Percentiles rank a stretch among this genome's conserved stretches.
phyloP scores from a whole-genome alignment of 1,284 basidiomycete genomes.

The Microbotryum violaceum region DNA sequence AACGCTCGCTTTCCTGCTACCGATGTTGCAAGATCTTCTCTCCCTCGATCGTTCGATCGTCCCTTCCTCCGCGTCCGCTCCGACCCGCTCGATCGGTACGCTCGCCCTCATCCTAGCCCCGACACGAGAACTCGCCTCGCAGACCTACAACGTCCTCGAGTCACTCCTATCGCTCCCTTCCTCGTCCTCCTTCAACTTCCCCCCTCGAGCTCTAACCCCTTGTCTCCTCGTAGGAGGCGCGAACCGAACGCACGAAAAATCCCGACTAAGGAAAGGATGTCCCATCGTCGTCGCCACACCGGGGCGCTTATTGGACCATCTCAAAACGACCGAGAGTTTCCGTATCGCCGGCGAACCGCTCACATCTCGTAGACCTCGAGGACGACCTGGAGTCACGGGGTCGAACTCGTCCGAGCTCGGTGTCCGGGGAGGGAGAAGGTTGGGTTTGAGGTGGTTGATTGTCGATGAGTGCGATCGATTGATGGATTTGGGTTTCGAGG shows the following conservation, averaged over 20 bases:
- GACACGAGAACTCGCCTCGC: slow-evolving; percentile 88
- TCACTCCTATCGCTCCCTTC: slow-evolving; percentile 45
- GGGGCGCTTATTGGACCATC: slow-evolving; percentile 63
- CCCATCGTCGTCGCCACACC: slow-evolving; percentile 65
- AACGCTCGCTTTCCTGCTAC: slow-evolving; percentile 87
- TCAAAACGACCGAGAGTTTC: slow-evolving; percentile 60
- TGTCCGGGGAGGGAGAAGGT: slow-evolving; percentile 23
- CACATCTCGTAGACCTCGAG: slow-evolving; percentile 3
- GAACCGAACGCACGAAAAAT: slow-evolving; percentile 65
- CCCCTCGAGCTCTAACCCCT: slow-evolving; percentile 57
- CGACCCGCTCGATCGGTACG: slow-evolving; percentile 60
- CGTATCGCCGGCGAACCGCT: slow-evolving; percentile 34
- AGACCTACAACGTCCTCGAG: slow-evolving; percentile 70
- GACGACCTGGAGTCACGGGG: neutral
- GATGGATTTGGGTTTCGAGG: slow-evolving; percentile 54
- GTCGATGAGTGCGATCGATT: slow-evolving; percentile 93
- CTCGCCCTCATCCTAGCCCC: slow-evolving; percentile 91
- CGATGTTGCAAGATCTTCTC: slow-evolving; percentile 88
- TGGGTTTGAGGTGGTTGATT: slow-evolving; percentile 68
- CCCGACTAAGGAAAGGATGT: slow-evolving; percentile 60
- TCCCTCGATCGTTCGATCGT: slow-evolving; percentile 67
- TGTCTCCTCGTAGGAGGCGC: slow-evolving; percentile 78
- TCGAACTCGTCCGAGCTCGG: slow-evolving; percentile 4
- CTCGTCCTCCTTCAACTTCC: slow-evolving; percentile 20
- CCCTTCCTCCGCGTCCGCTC: neutral